Base-by-base conservation (phyloP, 1,284 basidiomycete species). In the Leccinum glutinopallens region DNA sequence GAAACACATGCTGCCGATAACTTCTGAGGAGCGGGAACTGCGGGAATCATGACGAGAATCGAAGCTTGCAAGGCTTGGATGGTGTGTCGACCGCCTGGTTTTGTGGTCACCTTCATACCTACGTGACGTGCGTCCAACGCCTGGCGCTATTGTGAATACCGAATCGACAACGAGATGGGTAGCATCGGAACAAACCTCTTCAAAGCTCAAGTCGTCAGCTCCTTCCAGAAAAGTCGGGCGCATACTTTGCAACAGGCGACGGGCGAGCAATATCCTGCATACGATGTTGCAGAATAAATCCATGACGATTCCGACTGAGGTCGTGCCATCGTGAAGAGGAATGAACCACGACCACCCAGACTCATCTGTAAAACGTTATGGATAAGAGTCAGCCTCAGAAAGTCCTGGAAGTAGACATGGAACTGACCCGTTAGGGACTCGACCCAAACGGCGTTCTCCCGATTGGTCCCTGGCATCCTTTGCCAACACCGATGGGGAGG, bases 1-100 rank as follows among this genome's bases (percentile, higher is more conserved):
- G 73, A 75, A 53, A 77, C 74, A 76, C 59, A 90, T 71, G 84
- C 84, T 85, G 22, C 72, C 46, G n/a, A 75, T 63, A 54, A 65
- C 13, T 64, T 55, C 75, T 75, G 4, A 74, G 70, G n/a, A 84
- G 84, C n/a, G 76, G 79, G 74, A 41, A 88, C 81, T 29, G 74
- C 68, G 9, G 85, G 75, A 15, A 89, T 72, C 32, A 83, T 68
- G 2, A 79, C 79, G 19, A 91, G 67, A 19, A 89, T 72, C 2
- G 84, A 82, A 5, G 84, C 76, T 70, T 89, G 89, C 63, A 91
- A 73, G 70, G 83, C 83, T 57, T 80, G 76, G 15, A 81, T 67
- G 0, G 90, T 88, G 41, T 72, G 81, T 63, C 78, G 79, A 68
- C 85, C 88, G 62, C 78, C 85, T 2, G 89, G 87, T 72, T 90